Conservation (phyloP, 2,329 filamentous ascomycete species). For the Aspergillus alliaceus region DNA sequence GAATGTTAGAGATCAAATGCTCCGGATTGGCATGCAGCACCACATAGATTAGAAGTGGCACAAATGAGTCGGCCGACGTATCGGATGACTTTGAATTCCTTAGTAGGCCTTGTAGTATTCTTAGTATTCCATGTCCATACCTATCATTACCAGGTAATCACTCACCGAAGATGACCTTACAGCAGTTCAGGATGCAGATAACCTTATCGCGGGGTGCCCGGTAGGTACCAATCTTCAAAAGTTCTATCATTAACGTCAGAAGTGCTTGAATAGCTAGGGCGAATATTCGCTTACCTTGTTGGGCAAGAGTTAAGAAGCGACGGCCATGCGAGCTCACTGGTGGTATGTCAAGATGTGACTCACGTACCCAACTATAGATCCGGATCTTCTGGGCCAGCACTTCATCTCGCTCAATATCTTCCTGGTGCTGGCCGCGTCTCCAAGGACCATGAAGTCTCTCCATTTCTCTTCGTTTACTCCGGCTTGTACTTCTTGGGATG, state of each 20-base stretch:
- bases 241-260: constrained; percentile 58
- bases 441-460: constrained; percentile 74
- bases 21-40: constrained; percentile 93
- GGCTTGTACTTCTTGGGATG: constrained; percentile 57
- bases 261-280: neutral
- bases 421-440: constrained; percentile 91
- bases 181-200: constrained; percentile 96
- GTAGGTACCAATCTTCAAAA: constrained; percentile 95
- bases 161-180: constrained; percentile 96
- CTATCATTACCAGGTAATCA: neutral
- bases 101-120: constrained; percentile 61
- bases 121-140: neutral
- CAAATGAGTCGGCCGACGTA: constrained; percentile 93
- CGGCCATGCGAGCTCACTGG: constrained; percentile 80
- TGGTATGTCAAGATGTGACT: constrained; percentile 91
- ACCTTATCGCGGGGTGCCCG: constrained; percentile 97
- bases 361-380: constrained; percentile 92
- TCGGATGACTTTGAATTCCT: constrained; percentile 85
- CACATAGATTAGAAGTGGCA: constrained; percentile 92
- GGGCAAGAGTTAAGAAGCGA: constrained; percentile 83
- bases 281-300: constrained; percentile 64
- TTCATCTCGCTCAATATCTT: constrained; percentile 95
- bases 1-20: constrained; percentile 93
- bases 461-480: constrained; percentile 66
- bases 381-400: constrained; percentile 95